Conservation (phyloP, 2,329 filamentous ascomycete genomes). For the Metarhizium guizhouense region DNA sequence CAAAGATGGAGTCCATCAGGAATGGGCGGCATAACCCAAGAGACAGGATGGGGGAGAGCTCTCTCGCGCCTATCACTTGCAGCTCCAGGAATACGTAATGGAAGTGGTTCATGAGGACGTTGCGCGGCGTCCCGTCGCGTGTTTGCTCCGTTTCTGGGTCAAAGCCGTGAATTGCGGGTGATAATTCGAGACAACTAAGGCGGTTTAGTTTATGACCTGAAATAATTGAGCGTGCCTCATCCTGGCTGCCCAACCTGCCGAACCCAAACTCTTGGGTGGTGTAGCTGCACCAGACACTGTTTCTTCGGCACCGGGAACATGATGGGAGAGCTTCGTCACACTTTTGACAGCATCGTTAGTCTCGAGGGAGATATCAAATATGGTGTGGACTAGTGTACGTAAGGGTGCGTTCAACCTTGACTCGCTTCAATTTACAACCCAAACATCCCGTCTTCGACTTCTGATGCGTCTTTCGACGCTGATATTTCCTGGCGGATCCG, state of each 20-base stretch:
- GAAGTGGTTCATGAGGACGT: constrained; percentile 11
- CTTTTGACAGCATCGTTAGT: not conserved
- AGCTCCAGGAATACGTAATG: constrained; percentile 6
- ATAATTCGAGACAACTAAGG: too few relatives aligned
- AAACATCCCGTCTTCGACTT: constrained; percentile 13
- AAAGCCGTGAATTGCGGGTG: not conserved
- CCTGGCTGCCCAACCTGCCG: too few relatives aligned
- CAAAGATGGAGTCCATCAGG: too few relatives aligned
- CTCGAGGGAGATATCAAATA: not conserved
- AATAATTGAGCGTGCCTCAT: too few relatives aligned
- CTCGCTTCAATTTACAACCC: constrained; percentile 13
- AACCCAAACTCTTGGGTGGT: not conserved
- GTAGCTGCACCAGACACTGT: not conserved
- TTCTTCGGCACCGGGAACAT: not conserved
- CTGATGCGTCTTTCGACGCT: constrained; percentile 11
- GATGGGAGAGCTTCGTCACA: constrained; percentile 3
- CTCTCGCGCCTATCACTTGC: constrained; percentile 1
- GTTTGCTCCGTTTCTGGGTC: not conserved
- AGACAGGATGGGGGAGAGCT: constrained; percentile 6
- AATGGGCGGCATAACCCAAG: constrained; percentile 5
- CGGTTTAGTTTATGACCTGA: too few relatives aligned
- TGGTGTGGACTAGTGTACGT: not conserved
- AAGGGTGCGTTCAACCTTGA: constrained; percentile 11
- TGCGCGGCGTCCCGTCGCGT: constrained; percentile 10
- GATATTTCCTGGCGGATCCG: constrained; percentile 2